A percentile compares a stretch with the other conserved stretches of the same genome.
Evolutionary conservation across 139 green algal genomes (phyloP).

Genomic region (Volvox reticuliferus): DNA sequence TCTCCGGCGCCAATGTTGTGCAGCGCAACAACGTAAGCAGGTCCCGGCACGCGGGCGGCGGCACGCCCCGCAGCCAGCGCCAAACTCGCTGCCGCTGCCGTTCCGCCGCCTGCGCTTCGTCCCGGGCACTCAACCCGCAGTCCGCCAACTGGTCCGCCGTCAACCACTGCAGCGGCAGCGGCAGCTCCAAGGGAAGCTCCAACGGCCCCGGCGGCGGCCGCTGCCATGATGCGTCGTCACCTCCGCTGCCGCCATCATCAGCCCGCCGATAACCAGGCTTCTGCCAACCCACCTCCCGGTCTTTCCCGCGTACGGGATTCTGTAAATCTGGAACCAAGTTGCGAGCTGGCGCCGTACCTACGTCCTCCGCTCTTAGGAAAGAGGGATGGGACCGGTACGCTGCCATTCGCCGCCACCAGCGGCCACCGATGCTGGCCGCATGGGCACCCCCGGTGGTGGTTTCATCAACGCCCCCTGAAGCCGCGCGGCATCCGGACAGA

Average conservation of each 20-base stretch:
- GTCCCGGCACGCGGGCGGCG: conserved; percentile 11
- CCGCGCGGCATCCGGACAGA: no score
- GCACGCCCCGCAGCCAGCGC: conserved; percentile 14
- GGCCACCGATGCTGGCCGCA: no score
- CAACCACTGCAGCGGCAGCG: conserved; percentile 35
- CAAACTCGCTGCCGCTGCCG: background rate
- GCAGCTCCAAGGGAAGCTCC: conserved; percentile 4
- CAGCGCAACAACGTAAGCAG: conserved; percentile 20
- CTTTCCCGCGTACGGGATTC: no score
- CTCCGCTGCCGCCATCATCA: background rate
- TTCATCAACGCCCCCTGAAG: no score
- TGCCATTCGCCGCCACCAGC: no score
- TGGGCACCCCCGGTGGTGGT: no score
- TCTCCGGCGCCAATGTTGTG: background rate
- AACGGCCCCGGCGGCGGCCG: background rate
- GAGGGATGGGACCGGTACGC: no score
- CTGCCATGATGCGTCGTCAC: background rate
- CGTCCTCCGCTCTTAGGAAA: no score
- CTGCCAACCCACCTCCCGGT: no score
- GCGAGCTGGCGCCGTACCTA: no score
- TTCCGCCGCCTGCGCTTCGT: conserved; percentile 17
- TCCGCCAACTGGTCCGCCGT: conserved; percentile 2
- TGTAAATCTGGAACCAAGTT: no score
- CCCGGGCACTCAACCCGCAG: background rate
- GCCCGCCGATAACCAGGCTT: background rate